Evolutionary conservation across 306 rosid genomes (phyloP).

Genomic region (Cicer cuneatum): DNA sequence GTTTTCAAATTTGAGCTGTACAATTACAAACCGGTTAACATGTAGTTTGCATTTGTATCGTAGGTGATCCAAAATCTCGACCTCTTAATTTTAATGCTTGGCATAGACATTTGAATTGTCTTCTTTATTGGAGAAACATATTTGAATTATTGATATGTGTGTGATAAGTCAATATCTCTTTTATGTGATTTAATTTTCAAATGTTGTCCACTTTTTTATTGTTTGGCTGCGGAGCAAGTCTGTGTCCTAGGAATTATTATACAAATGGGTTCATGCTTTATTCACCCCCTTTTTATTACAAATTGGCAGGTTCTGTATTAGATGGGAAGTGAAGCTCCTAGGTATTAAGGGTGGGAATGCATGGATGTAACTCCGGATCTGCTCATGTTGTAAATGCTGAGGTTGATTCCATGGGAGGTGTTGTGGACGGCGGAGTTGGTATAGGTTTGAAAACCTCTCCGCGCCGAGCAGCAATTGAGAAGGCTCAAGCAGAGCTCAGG

Average conservation of each 20-base stretch:
- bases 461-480: conserved; percentile 85
- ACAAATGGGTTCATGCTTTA: conserved; percentile 23
- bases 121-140: neutral
- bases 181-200: conserved; percentile 21
- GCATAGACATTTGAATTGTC: neutral
- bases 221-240: conserved; percentile 6
- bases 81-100: conserved; percentile 10
- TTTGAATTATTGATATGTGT: conserved; percentile 18
- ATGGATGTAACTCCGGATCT: conserved; percentile 82
- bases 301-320: conserved; percentile 47
- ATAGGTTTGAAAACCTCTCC: conserved; percentile 97
- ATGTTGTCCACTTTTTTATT: conserved; percentile 28
- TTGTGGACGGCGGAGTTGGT: conserved; percentile 95
- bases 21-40: neutral
- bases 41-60: conserved; percentile 10
- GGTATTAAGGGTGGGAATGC: conserved; percentile 77
- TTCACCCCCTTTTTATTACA: conserved; percentile 28
- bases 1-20: neutral
- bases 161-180: neutral
- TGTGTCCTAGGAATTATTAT: conserved; percentile 25
- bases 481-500: conserved; percentile 98
- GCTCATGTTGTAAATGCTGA: conserved; percentile 97
- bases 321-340: conserved; percentile 64
- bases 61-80: conserved; percentile 9
- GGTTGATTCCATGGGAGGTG: conserved; percentile 99